A percentile compares a stretch with the other conserved stretches of the same genome.
Evolutionary conservation across 2,329 filamentous ascomycete species (phyloP).

Genomic region (Colletotrichum tabaci): DNA sequence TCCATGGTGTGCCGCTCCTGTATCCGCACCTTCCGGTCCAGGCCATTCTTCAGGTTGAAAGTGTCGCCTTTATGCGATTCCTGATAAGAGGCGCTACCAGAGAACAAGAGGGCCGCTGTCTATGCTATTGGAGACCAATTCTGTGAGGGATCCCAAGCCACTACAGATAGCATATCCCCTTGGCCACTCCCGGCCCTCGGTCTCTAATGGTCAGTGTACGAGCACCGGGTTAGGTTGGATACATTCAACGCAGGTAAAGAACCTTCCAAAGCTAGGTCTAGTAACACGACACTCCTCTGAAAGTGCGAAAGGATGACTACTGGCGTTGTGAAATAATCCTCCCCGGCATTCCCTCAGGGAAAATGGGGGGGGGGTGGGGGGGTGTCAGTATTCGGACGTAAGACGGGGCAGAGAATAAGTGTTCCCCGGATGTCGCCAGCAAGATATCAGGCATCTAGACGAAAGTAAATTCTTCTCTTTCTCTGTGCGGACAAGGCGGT

Average conservation of each 20-base stretch:
- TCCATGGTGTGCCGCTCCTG: not conserved
- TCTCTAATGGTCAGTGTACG: not conserved
- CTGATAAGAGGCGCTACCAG: too few relatives aligned
- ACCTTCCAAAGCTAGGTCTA: slow-evolving; percentile 14
- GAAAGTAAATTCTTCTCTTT: not conserved
- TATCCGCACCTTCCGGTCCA: not conserved
- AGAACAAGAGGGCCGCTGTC: too few relatives aligned
- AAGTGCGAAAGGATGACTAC: slow-evolving; percentile 7
- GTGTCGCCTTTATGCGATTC: too few relatives aligned
- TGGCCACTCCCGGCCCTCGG: not conserved
- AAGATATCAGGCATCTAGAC: not conserved
- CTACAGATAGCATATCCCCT: not conserved
- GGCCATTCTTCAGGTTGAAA: not conserved
- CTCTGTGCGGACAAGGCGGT: slow-evolving; percentile 2
- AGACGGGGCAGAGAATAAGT: not conserved
- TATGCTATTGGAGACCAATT: too few relatives aligned
- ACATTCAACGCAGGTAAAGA: not conserved
- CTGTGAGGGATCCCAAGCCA: not conserved
- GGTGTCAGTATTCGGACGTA: not conserved
- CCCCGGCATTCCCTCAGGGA: not conserved
- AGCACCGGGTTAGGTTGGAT: not conserved
- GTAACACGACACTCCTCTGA: slow-evolving; percentile 23
- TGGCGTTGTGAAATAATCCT: not conserved
- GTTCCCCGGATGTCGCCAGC: not conserved
- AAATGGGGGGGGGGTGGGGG: not conserved